Percentiles rank a stretch among this genome's conserved stretches.
Evolutionary conservation across 176 grass and related monocot species (phyloP).

Genomic region (Paspalum notatum): DNA sequence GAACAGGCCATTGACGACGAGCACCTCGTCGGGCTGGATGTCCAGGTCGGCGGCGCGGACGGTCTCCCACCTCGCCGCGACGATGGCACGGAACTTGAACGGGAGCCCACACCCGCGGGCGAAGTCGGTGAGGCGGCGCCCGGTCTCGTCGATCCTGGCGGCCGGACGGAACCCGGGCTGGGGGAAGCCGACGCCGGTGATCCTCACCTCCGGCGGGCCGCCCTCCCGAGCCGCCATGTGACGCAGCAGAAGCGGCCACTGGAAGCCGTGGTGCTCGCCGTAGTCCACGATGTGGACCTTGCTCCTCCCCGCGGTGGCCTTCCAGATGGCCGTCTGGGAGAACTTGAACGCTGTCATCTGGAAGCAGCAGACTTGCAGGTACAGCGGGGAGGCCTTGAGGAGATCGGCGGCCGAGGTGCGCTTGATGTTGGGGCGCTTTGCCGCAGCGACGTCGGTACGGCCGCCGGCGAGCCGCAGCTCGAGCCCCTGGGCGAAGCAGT

Average conservation of each 20-base stretch:
- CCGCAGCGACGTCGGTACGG: conserved; percentile 33
- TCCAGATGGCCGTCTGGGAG: not conserved
- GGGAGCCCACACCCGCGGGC: conserved; percentile 16
- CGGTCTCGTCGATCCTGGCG: conserved; percentile 8
- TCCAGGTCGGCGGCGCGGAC: conserved; percentile 23
- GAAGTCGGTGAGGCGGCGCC: too few species aligned
- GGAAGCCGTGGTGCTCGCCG: conserved; percentile 39
- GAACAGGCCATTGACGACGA: conserved; percentile 42
- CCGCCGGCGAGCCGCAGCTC: conserved; percentile 57
- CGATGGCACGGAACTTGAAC: conserved; percentile 42
- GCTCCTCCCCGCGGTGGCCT: conserved; percentile 6
- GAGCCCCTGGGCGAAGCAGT: conserved; percentile 57
- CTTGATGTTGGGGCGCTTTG: not conserved
- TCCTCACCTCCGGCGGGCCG: conserved; percentile 46
- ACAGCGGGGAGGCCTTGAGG: conserved; percentile 45
- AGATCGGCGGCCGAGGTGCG: not conserved
- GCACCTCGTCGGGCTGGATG: conserved; percentile 38
- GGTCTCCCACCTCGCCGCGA: conserved; percentile 42
- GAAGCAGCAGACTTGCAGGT: conserved; percentile 33
- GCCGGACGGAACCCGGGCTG: conserved; percentile 53
- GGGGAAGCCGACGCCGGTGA: conserved; percentile 49
- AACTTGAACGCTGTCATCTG: conserved; percentile 5
- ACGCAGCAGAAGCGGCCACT: conserved; percentile 32
- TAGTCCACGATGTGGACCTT: conserved; percentile 53
- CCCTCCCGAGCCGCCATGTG: conserved; percentile 21